Conservation (phyloP, 176 grass and related monocot species). For the Bonia amplexicaulis region DNA sequence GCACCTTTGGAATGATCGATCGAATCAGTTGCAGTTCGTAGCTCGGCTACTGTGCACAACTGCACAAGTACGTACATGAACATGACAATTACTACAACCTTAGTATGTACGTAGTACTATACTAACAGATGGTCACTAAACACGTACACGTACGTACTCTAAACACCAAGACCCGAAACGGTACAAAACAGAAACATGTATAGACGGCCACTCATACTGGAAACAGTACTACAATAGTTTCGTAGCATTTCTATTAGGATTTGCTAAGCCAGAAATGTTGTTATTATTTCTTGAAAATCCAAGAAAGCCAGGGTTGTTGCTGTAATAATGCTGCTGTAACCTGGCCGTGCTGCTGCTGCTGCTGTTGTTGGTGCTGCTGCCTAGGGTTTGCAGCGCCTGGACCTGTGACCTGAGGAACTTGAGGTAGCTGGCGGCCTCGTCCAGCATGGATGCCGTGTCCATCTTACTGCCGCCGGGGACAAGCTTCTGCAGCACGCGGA, state of each 20-base stretch:
- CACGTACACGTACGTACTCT: not conserved
- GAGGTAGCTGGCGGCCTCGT: constrained; percentile 91
- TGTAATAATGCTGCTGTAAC: constrained; percentile 7
- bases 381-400: constrained; percentile 78
- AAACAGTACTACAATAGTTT: constrained; percentile 23
- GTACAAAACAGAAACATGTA: constrained; percentile 19
- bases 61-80: not conserved
- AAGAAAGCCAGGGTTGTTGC: not conserved
- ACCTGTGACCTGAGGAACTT: constrained; percentile 94
- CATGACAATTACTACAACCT: not conserved
- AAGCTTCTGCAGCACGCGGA: constrained; percentile 71
- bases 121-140: not conserved
- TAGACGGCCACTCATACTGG: not conserved
- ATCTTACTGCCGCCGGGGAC: constrained; percentile 86
- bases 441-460: constrained; percentile 92
- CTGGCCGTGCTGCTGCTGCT: constrained; percentile 7
- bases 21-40: not conserved
- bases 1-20: not conserved
- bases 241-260: constrained; percentile 26
- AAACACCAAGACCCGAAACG: constrained; percentile 4
- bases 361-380: not conserved
- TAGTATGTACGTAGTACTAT: not conserved
- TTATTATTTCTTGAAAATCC: constrained; percentile 28
- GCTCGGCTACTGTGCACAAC: not conserved
- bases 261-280: constrained; percentile 28